Conservation (phyloP, 495 filamentous ascomycete genomes). For the Amorphotheca resinae region DNA sequence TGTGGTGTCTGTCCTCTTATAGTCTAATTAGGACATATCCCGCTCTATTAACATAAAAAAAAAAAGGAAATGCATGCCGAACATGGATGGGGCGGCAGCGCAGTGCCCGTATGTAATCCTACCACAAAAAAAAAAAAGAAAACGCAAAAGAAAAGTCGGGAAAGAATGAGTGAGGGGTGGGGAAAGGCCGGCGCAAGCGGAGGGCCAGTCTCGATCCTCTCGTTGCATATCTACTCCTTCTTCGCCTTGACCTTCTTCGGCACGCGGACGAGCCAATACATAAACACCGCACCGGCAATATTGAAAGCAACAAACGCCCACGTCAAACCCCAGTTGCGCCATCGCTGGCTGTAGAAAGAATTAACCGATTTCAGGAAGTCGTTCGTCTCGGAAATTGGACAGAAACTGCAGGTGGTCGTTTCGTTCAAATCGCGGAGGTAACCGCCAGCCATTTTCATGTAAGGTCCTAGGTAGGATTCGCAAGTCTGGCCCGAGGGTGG, state of each 20-base stretch:
- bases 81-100: too few species aligned
- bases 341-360: slow-evolving; percentile 32
- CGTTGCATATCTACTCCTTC: slow-evolving; percentile 11
- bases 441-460: slow-evolving; percentile 34
- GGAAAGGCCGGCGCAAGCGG: too few species aligned
- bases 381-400: slow-evolving; percentile 47
- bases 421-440: slow-evolving; percentile 38
- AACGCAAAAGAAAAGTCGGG: too few species aligned
- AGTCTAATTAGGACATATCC: too few species aligned
- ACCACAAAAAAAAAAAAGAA: too few species aligned
- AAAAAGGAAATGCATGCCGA: too few species aligned
- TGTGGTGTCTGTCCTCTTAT: too few species aligned
- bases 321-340: slow-evolving; percentile 25
- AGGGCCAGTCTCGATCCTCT: too few species aligned
- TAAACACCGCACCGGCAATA: slow-evolving; percentile 48
- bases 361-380: slow-evolving; percentile 40
- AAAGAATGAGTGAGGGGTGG: too few species aligned
- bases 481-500: slow-evolving; percentile 44
- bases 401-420: slow-evolving; percentile 47
- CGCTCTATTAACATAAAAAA: too few species aligned
- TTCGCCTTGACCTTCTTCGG: slow-evolving; percentile 47
- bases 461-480: slow-evolving; percentile 39
- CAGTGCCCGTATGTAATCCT: too few species aligned
- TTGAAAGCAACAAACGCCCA: slow-evolving; percentile 73
- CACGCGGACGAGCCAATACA: slow-evolving; percentile 74